phyloP scores from a whole-genome alignment of 371 early-diverging fungal species.

The Rhizopus arrhizus region DNA sequence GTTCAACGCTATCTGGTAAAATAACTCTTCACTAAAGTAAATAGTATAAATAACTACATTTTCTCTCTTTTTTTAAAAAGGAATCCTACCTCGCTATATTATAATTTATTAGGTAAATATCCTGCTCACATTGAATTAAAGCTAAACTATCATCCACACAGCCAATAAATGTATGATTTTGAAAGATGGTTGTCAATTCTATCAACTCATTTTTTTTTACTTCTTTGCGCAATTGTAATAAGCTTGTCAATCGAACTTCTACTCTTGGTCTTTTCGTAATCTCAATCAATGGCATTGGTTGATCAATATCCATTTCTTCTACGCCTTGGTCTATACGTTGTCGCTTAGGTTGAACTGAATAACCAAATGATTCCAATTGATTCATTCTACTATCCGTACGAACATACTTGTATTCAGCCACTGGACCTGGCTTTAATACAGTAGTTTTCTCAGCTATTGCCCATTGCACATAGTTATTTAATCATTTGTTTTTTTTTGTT shows the following conservation, averaged over 20 bases:
- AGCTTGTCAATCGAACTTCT: slow-evolving; percentile 77
- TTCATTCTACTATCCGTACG: slow-evolving; percentile 76
- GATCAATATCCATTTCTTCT: slow-evolving; percentile 2
- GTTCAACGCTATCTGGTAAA: slow-evolving; percentile 81
- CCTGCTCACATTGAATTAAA: slow-evolving; percentile 80
- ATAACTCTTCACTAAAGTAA: slow-evolving; percentile 75
- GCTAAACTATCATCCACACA: slow-evolving; percentile 74
- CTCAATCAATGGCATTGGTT: slow-evolving; percentile 2
- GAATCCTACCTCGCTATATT: slow-evolving; percentile 61
- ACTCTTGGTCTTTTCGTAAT: slow-evolving; percentile 38
- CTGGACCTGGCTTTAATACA: background rate
- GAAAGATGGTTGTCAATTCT: slow-evolving; percentile 73
- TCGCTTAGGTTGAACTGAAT: slow-evolving; percentile 13
- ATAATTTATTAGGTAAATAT: slow-evolving; percentile 81
- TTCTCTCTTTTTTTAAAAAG: background rate
- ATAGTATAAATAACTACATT: background rate
- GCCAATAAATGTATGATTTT: slow-evolving; percentile 89
- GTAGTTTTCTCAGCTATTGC: too few species aligned
- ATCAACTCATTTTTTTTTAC: slow-evolving; percentile 56
- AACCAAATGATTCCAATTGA: slow-evolving; percentile 68
- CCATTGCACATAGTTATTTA: too few species aligned
- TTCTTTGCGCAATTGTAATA: slow-evolving; percentile 76
- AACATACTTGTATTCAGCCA: slow-evolving; percentile 67
- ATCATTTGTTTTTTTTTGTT: slow-evolving; percentile 8
- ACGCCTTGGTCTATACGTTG: background rate